These are phyloP conservation scores for Yamadazyma sp. DNA, from an alignment of 805 yeast genomes.

Conservation along the genomic window DNA sequence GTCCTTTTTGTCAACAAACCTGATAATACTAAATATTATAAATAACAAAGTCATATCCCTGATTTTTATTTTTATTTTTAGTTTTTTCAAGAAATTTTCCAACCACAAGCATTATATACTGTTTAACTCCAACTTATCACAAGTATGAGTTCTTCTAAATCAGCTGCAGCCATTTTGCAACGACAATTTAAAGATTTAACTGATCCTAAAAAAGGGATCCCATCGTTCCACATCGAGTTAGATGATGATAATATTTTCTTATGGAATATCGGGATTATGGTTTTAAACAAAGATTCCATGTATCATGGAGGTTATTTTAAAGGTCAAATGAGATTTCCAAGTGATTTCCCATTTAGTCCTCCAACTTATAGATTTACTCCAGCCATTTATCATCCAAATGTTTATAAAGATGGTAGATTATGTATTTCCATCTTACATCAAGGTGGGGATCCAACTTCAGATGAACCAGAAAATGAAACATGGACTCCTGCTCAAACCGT, in stretches of 20 bases:
- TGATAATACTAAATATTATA: too few species aligned
- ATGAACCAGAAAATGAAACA: constrained; percentile 89
- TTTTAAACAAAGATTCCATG: constrained; percentile 80
- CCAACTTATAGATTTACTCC: constrained; percentile 92
- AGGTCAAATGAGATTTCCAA: constrained; percentile 92
- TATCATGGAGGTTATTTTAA: constrained; percentile 94
- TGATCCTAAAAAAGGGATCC: constrained; percentile 76
- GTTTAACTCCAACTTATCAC: not conserved
- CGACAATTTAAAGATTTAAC: constrained; percentile 93
- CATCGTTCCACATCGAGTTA: constrained; percentile 61
- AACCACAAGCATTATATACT: too few species aligned
- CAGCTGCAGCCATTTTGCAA: constrained; percentile 81
- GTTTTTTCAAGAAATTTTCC: too few species aligned
- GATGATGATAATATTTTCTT: constrained; percentile 55
- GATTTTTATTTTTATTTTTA: too few species aligned
- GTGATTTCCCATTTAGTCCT: constrained; percentile 88
- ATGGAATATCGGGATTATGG: constrained; percentile 91
- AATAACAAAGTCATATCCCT: too few species aligned
- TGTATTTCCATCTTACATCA: constrained; percentile 92
- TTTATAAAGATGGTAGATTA: constrained; percentile 86
- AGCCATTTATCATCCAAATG: constrained; percentile 92
- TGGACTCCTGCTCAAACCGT: constrained; percentile 95
- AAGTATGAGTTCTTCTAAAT: constrained; percentile 44
- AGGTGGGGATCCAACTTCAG: constrained; percentile 86
- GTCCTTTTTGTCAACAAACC: too few species aligned